Evolutionary conservation across 139 green algal genomes (phyloP).

Genomic region (Chloropicon primus): DNA sequence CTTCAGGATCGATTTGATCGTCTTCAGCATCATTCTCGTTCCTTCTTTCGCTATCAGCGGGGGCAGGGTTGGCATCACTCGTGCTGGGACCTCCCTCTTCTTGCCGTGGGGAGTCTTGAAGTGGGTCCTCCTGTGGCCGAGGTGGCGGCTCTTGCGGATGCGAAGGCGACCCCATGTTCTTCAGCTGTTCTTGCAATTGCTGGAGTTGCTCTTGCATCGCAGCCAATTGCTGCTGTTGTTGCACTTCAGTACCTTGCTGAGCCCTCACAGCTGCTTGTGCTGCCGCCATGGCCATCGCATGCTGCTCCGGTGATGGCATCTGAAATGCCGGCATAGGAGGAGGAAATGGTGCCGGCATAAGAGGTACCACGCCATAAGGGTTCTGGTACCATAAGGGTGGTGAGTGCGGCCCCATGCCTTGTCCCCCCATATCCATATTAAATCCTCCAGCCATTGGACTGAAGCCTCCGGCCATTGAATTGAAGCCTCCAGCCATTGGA

Average conservation of each 20-base stretch:
- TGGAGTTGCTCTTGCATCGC: conserved; percentile 21
- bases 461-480: too few relatives aligned
- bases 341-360: neutral
- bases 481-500: too few relatives aligned
- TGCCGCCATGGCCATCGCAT: conserved; percentile 3
- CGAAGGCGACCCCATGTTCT: conserved; percentile 23
- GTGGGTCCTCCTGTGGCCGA: conserved; percentile 49
- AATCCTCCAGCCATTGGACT: neutral
- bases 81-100: neutral
- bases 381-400: neutral
- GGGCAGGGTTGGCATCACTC: neutral
- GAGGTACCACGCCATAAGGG: neutral
- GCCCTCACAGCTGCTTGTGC: conserved; percentile 16
- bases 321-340: neutral
- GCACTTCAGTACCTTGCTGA: conserved; percentile 1
- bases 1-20: too few relatives aligned
- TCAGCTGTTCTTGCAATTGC: conserved; percentile 32
- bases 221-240: conserved; percentile 22
- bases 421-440: too few relatives aligned
- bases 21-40: conserved; percentile 30
- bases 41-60: neutral
- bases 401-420: neutral
- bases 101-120: neutral
- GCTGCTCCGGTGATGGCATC: neutral
- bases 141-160: conserved; percentile 17